A percentile compares a stretch with the other conserved stretches of the same genome.
Evolutionary conservation across 1,284 basidiomycete genomes (phyloP).

Genomic region (Bondarzewia mesenterica): DNA sequence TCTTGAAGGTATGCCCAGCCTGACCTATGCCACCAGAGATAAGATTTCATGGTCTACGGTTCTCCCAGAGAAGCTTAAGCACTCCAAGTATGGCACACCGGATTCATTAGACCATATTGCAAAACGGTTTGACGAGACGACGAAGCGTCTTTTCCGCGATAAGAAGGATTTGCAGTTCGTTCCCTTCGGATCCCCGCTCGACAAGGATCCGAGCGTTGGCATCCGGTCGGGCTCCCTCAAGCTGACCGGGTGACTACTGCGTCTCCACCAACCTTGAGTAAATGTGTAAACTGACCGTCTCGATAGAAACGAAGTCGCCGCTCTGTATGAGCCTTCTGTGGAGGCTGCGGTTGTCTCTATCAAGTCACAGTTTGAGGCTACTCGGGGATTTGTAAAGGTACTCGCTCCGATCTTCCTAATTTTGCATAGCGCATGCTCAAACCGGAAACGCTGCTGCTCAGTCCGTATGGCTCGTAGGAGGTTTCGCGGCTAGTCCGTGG

Average conservation of each 20-base stretch:
- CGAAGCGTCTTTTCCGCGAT: slow-evolving; percentile 68
- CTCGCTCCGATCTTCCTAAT: neutral
- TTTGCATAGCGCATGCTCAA: neutral
- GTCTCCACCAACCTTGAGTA: neutral
- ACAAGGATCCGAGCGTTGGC: slow-evolving; percentile 60
- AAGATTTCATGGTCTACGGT: neutral
- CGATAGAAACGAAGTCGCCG: slow-evolving; percentile 53
- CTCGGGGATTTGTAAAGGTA: slow-evolving; percentile 58
- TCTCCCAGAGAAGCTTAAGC: slow-evolving; percentile 52
- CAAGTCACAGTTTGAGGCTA: slow-evolving; percentile 57
- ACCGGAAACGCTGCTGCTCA: slow-evolving; percentile 13
- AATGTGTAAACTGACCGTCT: slow-evolving; percentile 3
- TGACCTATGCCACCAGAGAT: neutral
- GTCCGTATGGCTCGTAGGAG: slow-evolving; percentile 74
- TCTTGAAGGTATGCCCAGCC: slow-evolving; percentile 51
- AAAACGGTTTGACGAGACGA: slow-evolving; percentile 71
- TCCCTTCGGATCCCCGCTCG: slow-evolving; percentile 67
- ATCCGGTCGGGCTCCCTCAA: slow-evolving; percentile 66
- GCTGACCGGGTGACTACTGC: slow-evolving; percentile 47
- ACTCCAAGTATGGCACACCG: slow-evolving; percentile 58
- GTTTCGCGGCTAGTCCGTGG: slow-evolving; percentile 75
- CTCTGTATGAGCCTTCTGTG: slow-evolving; percentile 69
- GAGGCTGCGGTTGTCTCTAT: slow-evolving; percentile 64
- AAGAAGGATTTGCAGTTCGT: slow-evolving; percentile 60
- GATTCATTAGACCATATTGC: slow-evolving; percentile 67